Evolutionary conservation across 2,329 filamentous ascomycete genomes (phyloP).

Genomic region (Nectriaceae sp.): DNA sequence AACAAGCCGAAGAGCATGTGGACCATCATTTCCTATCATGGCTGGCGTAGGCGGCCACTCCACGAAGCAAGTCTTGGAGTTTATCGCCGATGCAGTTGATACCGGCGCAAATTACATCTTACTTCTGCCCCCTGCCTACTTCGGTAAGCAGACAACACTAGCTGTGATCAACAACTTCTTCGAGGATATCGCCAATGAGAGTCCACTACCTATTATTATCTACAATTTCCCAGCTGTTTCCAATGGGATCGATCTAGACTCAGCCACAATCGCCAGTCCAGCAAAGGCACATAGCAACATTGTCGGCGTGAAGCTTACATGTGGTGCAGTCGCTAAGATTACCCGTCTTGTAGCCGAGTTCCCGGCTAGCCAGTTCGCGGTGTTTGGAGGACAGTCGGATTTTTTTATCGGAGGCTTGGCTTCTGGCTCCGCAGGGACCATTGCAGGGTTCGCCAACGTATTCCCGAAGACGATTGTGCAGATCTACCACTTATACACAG

Average conservation of each 20-base stretch:
- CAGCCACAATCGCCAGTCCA: conserved; percentile 51
- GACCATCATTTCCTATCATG: conserved; percentile 85
- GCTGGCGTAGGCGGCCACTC: conserved; percentile 67
- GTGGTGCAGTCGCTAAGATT: conserved; percentile 72
- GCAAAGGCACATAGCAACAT: conserved; percentile 51
- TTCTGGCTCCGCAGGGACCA: conserved; percentile 59
- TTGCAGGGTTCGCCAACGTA: conserved; percentile 65
- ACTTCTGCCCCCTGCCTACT: conserved; percentile 65
- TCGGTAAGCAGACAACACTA: conserved; percentile 61
- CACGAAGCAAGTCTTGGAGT: conserved; percentile 63
- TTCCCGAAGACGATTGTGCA: conserved; percentile 58
- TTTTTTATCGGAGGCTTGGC: conserved; percentile 65
- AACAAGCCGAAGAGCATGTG: conserved; percentile 71
- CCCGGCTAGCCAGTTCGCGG: conserved; percentile 57
- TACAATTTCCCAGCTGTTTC: conserved; percentile 72
- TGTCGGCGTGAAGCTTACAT: conserved; percentile 71
- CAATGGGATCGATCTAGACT: conserved; percentile 69
- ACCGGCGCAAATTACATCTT: conserved; percentile 64
- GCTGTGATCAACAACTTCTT: conserved; percentile 63
- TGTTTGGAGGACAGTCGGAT: conserved; percentile 73
- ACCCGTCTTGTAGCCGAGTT: conserved; percentile 58
- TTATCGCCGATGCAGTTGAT: conserved; percentile 58
- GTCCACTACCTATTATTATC: conserved; percentile 59
- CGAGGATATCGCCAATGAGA: conserved; percentile 52
- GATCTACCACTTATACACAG: conserved; percentile 62